Conservation (phyloP, 148 eudicot species). For the Talinum fruticosum region DNA sequence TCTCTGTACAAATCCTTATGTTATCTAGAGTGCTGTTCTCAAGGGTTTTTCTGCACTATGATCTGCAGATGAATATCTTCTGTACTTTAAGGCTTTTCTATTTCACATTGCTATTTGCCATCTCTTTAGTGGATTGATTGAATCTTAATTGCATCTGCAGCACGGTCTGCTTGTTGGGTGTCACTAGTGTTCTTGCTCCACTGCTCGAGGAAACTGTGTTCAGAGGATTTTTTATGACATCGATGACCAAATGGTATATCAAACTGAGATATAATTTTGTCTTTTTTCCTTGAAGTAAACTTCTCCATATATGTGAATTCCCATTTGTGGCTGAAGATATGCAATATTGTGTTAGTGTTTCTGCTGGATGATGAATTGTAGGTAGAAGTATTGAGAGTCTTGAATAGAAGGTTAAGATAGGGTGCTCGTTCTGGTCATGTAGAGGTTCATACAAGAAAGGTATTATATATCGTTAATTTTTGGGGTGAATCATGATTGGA, state of each 20-base stretch:
- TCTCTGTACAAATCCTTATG: not conserved
- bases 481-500: too few species aligned
- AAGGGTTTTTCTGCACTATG: not conserved
- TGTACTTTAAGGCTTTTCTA: not conserved
- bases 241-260: slow-evolving; percentile 80
- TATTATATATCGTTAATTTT: not conserved
- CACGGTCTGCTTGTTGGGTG: slow-evolving; percentile 78
- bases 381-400: not conserved
- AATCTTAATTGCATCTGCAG: slow-evolving; percentile 36
- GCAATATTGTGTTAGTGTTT: not conserved
- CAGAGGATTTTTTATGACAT: slow-evolving; percentile 89
- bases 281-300: not conserved
- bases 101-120: not conserved
- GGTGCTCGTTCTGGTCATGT: not conserved
- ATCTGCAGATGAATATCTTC: not conserved
- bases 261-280: not conserved
- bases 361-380: not conserved
- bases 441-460: not conserved
- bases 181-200: slow-evolving; percentile 91
- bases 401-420: not conserved
- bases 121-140: not conserved
- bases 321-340: not conserved
- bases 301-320: not conserved
- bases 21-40: not conserved
- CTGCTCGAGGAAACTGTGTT: slow-evolving; percentile 93